These are phyloP conservation scores for Sphaerulina musiva DNA, from an alignment of 2,329 filamentous ascomycete genomes.

Conservation along the genomic window DNA sequence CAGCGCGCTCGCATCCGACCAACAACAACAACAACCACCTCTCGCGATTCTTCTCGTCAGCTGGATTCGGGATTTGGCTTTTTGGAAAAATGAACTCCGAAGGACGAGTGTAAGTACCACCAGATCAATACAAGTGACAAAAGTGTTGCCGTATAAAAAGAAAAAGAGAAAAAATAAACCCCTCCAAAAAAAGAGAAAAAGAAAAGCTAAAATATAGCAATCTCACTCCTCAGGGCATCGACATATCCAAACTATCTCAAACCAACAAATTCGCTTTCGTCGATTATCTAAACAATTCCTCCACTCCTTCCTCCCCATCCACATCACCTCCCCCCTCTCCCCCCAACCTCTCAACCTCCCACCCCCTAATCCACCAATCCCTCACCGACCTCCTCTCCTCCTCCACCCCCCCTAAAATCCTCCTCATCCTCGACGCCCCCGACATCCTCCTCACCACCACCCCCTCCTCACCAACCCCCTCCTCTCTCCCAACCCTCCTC, in stretches of 20 bases:
- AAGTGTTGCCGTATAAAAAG: neutral
- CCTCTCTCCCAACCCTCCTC: slow-evolving; percentile 30
- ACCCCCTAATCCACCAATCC: neutral
- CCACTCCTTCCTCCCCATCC: too few species aligned
- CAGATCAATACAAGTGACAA: too few species aligned
- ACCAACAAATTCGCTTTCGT: slow-evolving; percentile 63
- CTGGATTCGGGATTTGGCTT: slow-evolving; percentile 69
- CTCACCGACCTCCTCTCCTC: neutral
- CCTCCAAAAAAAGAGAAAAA: neutral
- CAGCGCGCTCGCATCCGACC: slow-evolving; percentile 37
- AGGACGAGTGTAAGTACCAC: slow-evolving; percentile 21
- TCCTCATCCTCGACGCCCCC: slow-evolving; percentile 43
- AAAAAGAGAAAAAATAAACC: neutral
- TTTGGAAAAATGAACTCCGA: slow-evolving; percentile 64
- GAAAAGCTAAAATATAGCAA: too few species aligned
- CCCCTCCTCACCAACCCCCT: slow-evolving; percentile 17
- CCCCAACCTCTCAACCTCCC: neutral
- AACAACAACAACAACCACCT: slow-evolving; percentile 15
- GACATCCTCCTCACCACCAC: slow-evolving; percentile 38
- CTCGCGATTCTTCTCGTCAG: slow-evolving; percentile 64
- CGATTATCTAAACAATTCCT: slow-evolving; percentile 54
- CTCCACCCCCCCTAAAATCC: slow-evolving; percentile 22
- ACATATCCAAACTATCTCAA: slow-evolving; percentile 55
- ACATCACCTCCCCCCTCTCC: slow-evolving; percentile 3
- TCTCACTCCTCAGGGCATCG: slow-evolving; percentile 52